Evolutionary conservation across 257 asterid species (phyloP).

Genomic region (Capsicum pubescens): DNA sequence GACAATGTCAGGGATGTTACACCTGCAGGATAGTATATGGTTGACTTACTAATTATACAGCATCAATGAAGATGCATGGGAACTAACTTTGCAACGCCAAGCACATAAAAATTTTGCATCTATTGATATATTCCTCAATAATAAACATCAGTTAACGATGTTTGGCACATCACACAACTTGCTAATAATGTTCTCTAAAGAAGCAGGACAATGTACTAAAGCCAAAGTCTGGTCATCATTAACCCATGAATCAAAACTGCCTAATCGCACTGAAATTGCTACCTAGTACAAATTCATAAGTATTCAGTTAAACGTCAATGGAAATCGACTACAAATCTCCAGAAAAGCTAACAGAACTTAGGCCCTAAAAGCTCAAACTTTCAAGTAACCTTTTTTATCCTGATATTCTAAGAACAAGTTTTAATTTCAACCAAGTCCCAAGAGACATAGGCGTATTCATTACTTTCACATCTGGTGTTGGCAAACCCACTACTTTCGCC

Average conservation of each 20-base stretch:
- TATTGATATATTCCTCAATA: background rate
- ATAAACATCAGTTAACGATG: background rate
- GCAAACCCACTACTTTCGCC: background rate
- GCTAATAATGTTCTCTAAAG: constrained; percentile 11
- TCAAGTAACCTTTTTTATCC: background rate
- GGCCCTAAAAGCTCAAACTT: background rate
- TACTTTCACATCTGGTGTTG: background rate
- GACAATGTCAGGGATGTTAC: background rate
- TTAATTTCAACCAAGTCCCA: background rate
- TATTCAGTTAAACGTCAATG: background rate
- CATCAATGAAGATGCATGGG: background rate
- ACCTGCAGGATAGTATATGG: background rate
- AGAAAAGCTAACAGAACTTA: background rate
- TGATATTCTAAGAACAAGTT: background rate
- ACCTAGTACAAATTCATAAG: background rate
- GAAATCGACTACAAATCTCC: background rate
- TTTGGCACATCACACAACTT: background rate
- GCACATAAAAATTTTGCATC: background rate
- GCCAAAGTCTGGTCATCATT: background rate
- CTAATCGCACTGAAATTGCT: background rate
- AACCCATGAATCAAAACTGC: constrained; percentile 1
- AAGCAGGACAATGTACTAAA: background rate
- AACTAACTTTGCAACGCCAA: background rate
- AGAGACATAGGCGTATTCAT: background rate
- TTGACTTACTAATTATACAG: background rate